Percentiles rank a stretch among this genome's conserved stretches.
Evolutionary conservation across 1,284 basidiomycete species (phyloP).

Genomic region (Apiotrichum domesticum): DNA sequence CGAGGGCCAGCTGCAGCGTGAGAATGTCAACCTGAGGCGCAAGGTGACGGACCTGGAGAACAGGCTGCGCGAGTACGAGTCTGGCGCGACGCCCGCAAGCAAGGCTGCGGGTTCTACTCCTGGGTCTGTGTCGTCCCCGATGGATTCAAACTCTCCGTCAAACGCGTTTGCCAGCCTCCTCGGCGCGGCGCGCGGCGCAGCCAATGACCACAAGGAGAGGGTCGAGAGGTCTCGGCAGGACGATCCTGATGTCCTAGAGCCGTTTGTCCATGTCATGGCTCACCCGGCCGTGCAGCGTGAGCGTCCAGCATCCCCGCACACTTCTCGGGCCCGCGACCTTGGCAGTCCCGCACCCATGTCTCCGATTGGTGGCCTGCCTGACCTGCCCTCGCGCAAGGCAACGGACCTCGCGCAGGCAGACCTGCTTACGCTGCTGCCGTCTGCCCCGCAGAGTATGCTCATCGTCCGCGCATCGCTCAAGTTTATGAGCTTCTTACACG

Average conservation of each 20-base stretch:
- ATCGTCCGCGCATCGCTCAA: constrained; percentile 20
- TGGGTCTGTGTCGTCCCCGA: constrained; percentile 1
- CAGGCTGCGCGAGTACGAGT: constrained; percentile 13
- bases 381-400: constrained; percentile 16
- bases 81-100: not conserved
- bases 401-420: constrained; percentile 23
- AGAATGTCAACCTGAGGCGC: constrained; percentile 16
- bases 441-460: constrained; percentile 14
- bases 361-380: constrained; percentile 11
- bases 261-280: constrained; percentile 22
- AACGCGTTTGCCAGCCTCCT: constrained; percentile 18
- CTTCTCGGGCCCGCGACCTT: not conserved
- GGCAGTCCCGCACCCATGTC: constrained; percentile 8
- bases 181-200: constrained; percentile 1
- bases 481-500: constrained; percentile 24
- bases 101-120: constrained; percentile 3
- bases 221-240: constrained; percentile 15
- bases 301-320: constrained; percentile 9
- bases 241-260: constrained; percentile 21
- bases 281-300: constrained; percentile 10
- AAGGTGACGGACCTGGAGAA: constrained; percentile 16
- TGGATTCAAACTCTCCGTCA: constrained; percentile 1
- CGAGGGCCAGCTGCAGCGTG: constrained; percentile 21
- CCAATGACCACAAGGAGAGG: not conserved
- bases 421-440: constrained; percentile 16